phyloP scores from a whole-genome alignment of 305 asterid species.

The Solanum aculeatissimum region DNA sequence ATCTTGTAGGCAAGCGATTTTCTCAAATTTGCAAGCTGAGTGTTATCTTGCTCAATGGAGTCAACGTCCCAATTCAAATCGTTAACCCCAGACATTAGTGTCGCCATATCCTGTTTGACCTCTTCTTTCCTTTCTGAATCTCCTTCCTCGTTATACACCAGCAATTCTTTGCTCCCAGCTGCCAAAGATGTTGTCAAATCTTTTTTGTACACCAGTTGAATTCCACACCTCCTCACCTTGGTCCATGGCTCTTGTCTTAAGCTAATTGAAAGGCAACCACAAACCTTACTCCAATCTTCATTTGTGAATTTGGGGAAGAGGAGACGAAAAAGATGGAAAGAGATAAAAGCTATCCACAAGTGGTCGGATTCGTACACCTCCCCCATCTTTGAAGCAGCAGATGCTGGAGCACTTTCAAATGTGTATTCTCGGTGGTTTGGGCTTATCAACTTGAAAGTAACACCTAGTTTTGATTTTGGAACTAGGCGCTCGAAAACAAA shows the following conservation, averaged over 20 bases:
- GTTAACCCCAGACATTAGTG: neutral
- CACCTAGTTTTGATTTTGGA: constrained; percentile 2
- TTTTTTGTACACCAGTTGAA: neutral
- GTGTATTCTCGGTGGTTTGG: neutral
- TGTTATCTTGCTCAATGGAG: constrained; percentile 3
- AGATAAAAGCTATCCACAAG: constrained; percentile 4
- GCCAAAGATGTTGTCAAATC: neutral
- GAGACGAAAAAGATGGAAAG: neutral
- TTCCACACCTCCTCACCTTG: constrained; percentile 4
- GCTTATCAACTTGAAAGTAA: constrained; percentile 7
- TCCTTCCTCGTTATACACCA: neutral
- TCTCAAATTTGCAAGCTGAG: neutral
- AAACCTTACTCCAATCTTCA: constrained; percentile 5
- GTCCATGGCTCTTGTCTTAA: constrained; percentile 1
- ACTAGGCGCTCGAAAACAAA: neutral
- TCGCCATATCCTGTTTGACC: neutral
- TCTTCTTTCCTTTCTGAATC: neutral
- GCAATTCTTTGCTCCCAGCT: neutral
- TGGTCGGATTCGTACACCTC: neutral
- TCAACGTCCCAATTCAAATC: constrained; percentile 3
- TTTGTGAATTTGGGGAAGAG: neutral
- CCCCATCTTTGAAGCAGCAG: constrained; percentile 1
- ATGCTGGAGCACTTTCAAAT: neutral
- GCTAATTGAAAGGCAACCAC: constrained; percentile 1
- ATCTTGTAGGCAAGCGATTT: neutral